Base-by-base conservation (phyloP, 1,284 basidiomycete genomes). In the Ceratobasidium sp. region DNA sequence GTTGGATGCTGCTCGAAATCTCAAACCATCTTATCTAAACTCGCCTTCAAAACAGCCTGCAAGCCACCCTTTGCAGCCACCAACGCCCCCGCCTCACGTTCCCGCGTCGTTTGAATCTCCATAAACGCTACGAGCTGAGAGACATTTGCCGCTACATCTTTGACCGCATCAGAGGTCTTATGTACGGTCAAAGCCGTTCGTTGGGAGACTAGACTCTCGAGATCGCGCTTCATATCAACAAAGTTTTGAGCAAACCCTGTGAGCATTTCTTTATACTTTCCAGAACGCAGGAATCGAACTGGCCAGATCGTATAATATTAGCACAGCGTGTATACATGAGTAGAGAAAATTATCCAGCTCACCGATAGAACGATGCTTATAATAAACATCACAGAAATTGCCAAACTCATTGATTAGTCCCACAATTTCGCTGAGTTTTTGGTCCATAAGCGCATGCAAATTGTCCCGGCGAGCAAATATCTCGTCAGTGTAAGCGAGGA, bases 301-400 rank as follows among this genome's bases (percentile, higher is more conserved):
- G n/a, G 26, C 13, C 28, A 49, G 18, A 2, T 16, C 28, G 18
- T n/a, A 18, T 18, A 18, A 13, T 26, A 35, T 32, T 16, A 50
- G 32, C 32, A 50, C 16, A 8, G 9, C 4, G 6, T 2, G 13
- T 35, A 21, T 3, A 21, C 30, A 6, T 6, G 8, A 14, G 32
- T 23, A 61, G 3, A 1, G 41, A 26, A 46, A 7, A 61, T 16
- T 14, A 26, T 23, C 26, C 14, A 16, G 21, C 43, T 26, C 18
- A 63, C 61, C 61, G 28, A 63, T 35, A n/a, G 61, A 63, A 6
- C 61, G 44, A 50, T 63, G 61, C 30, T 63, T 63, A 28, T 63
- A 63, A 26, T 63, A 63, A 23, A 63, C 46, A 21, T 63, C 61
- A 46, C 61, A 63, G 18, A 63, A 63, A 28, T 63, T 63, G 30